Conservation (phyloP, 768 basidiomycete genomes). For the Trichaptum fuscoviolaceum region DNA sequence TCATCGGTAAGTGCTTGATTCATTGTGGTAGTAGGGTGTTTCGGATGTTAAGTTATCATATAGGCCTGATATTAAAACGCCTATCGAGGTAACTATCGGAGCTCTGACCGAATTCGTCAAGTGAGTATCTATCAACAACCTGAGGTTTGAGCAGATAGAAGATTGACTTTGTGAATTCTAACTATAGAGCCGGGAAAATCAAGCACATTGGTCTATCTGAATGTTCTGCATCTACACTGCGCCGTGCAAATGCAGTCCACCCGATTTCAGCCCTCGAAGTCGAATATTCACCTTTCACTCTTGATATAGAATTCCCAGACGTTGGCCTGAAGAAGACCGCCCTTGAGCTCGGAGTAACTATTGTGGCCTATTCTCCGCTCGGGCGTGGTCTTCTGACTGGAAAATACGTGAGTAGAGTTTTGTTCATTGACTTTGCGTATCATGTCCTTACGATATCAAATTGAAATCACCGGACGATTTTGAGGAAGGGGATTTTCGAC, state of each 20-base stretch:
- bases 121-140: background rate
- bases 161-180: background rate
- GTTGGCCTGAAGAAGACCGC: slow-evolving; percentile 34
- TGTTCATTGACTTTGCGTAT: slow-evolving; percentile 6
- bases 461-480: slow-evolving; percentile 31
- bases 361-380: slow-evolving; percentile 46
- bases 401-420: slow-evolving; percentile 28
- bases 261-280: slow-evolving; percentile 40
- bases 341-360: slow-evolving; percentile 37
- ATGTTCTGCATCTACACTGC: slow-evolving; percentile 20
- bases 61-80: slow-evolving; percentile 1
- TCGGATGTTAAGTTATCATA: background rate
- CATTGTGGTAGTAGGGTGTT: background rate
- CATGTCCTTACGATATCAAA: background rate
- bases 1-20: slow-evolving; percentile 8
- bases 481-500: slow-evolving; percentile 22
- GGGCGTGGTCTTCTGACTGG: slow-evolving; percentile 46
- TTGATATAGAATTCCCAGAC: slow-evolving; percentile 39
- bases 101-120: slow-evolving; percentile 15
- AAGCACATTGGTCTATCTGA: slow-evolving; percentile 31
- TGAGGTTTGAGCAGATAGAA: background rate
- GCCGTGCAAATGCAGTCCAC: slow-evolving; percentile 34
- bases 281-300: slow-evolving; percentile 39
- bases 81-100: slow-evolving; percentile 11
- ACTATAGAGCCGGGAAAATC: slow-evolving; percentile 28